Evolutionary conservation across 2,329 filamentous ascomycete genomes (phyloP).

Genomic region (Colletotrichum trifolii): DNA sequence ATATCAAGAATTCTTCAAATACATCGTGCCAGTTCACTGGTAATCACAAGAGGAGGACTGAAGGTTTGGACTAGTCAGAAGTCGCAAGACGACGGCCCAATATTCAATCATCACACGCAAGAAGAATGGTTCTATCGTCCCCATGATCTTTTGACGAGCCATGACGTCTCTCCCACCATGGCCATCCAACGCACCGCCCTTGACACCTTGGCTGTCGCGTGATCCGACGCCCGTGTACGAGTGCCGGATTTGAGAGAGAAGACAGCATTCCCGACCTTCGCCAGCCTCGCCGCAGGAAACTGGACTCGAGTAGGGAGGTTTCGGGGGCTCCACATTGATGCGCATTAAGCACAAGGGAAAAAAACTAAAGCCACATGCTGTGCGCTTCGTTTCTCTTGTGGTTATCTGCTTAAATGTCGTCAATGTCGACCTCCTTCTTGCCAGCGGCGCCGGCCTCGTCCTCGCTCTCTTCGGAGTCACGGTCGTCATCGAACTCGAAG

Average conservation of each 20-base stretch:
- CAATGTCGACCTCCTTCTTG: slow-evolving; percentile 88
- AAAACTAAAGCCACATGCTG: slow-evolving; percentile 12
- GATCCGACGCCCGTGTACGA: slow-evolving; percentile 40
- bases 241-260: slow-evolving; percentile 68
- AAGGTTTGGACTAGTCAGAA: not conserved
- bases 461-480: slow-evolving; percentile 68
- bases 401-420: slow-evolving; percentile 78
- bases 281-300: slow-evolving; percentile 16
- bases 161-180: slow-evolving; percentile 73
- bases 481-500: slow-evolving; percentile 98
- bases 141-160: slow-evolving; percentile 46
- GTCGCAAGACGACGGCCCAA: not conserved
- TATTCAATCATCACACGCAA: slow-evolving; percentile 25
- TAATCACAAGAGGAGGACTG: not conserved
- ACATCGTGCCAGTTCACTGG: not conserved
- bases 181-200: slow-evolving; percentile 50
- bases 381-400: slow-evolving; percentile 4
- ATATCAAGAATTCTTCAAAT: not conserved
- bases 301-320: slow-evolving; percentile 24
- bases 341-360: slow-evolving; percentile 14
- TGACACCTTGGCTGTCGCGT: slow-evolving; percentile 57
- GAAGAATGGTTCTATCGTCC: slow-evolving; percentile 25
- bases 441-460: slow-evolving; percentile 66
- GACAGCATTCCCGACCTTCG: slow-evolving; percentile 62
- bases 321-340: slow-evolving; percentile 21